Evolutionary conservation across 805 yeast genomes (phyloP), one percentile per base, ranked within the genome.

Genomic region (Candida sphagnicola): DNA sequence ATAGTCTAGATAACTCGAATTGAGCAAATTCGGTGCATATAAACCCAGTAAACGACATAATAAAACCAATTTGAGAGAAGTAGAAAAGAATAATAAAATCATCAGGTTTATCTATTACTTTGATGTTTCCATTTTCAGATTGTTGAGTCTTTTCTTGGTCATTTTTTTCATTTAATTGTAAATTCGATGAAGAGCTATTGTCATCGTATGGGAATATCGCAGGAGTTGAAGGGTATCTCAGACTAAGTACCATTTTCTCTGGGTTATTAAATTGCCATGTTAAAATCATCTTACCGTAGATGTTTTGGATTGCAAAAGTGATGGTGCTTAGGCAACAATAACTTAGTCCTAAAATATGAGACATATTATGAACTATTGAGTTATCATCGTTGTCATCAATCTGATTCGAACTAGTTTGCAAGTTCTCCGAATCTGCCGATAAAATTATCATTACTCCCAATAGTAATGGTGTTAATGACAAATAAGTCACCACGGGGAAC

Each of bases 271-370:
- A 51, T 60, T 26, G 90, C 70, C 70, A 62, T 1, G 69, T 86
- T 44, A 88, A 75, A 28, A 89, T 79, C 46, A 79, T 82, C 61
- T 89, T 89, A 28, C 93, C 89, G 59, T 86, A 88, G 32, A 89
- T 85, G 55, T 88, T 88, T 54, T 88, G 95, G 2, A 80, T 76
- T 4, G 91, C 95, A 65, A 89, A 88, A 14, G 87, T 77, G 5
- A 84, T 56, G 35, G 90, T 75, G 4, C 93, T 78, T 21, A 78
- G 42, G 8, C 82, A 61, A 10, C 95, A 91, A 52, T 74, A 82
- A 2, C 74, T 21, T n/a, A 86, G 61, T 4, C 96, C 96, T 43
- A 68, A 56, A 31, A 78, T 57, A 46, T 77, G 74, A 8, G 45
- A 44, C 8, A 50, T 35, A 32, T 61, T 58, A 15, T 51, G n/a